Percentiles rank a stretch among this genome's conserved stretches.
These are phyloP conservation scores for Nepenthes mirabilis DNA, from an alignment of 148 eudicot genomes.

Conservation along the genomic window DNA sequence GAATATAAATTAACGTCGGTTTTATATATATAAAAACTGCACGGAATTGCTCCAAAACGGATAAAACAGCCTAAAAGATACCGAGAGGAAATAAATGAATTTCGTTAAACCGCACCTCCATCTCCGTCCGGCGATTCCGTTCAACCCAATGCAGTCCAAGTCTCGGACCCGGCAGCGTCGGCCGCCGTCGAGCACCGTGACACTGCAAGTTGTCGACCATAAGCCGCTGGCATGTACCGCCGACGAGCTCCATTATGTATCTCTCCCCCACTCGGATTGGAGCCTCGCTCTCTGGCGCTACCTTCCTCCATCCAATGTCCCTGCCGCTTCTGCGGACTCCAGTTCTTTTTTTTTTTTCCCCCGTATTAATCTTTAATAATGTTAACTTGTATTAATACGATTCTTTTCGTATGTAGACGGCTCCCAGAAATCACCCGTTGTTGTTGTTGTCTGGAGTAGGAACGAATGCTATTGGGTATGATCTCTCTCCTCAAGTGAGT, in stretches of 20 bases:
- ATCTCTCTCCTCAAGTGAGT: slow-evolving; percentile 34
- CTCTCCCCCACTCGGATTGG: slow-evolving; percentile 44
- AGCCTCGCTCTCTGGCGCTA: slow-evolving; percentile 84
- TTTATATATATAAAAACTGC: too few relatives aligned
- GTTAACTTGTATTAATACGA: neutral
- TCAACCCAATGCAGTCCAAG: slow-evolving; percentile 3
- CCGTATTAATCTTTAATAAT: neutral
- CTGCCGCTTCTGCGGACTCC: neutral
- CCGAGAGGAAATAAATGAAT: neutral
- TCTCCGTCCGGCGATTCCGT: neutral
- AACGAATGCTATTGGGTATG: slow-evolving; percentile 46
- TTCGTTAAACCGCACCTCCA: slow-evolving; percentile 6
- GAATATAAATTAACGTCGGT: too few relatives aligned
- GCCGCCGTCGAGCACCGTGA: neutral
- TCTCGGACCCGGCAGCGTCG: slow-evolving; percentile 3
- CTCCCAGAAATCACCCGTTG: slow-evolving; percentile 34
- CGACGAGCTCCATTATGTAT: slow-evolving; percentile 78
- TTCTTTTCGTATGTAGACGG: slow-evolving; percentile 9
- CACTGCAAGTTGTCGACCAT: slow-evolving; percentile 12
- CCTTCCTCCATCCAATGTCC: slow-evolving; percentile 41
- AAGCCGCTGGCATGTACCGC: slow-evolving; percentile 75
- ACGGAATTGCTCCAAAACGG: too few relatives aligned
- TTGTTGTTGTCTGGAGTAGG: slow-evolving; percentile 38
- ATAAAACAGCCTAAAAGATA: too few relatives aligned
- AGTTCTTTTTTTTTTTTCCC: neutral